Evolutionary conservation across 768 basidiomycete genomes (phyloP).

Genomic region (Pleurotus eryngii): DNA sequence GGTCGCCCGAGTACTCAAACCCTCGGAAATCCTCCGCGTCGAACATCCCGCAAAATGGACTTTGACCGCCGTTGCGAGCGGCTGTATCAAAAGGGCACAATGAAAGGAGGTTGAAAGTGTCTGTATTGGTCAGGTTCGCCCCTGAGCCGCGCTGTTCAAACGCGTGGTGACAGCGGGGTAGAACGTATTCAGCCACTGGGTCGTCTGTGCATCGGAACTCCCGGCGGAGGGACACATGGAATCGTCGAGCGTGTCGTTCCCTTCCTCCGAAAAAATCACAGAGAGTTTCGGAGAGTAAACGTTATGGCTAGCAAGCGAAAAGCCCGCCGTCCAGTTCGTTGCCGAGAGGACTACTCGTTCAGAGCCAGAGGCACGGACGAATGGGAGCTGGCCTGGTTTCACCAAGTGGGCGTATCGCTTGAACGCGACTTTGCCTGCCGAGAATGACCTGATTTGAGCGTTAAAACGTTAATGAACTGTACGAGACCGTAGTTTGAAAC

Average conservation of each 20-base stretch:
- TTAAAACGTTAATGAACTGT: not conserved
- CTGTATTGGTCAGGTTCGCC: conserved; percentile 50
- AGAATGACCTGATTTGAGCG: conserved; percentile 35
- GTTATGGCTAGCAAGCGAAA: conserved; percentile 48
- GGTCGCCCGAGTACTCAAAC: conserved; percentile 69
- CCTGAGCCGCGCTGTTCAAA: conserved; percentile 59
- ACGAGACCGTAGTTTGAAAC: conserved; percentile 16
- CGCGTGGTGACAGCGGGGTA: conserved; percentile 52
- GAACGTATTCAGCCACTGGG: conserved; percentile 55
- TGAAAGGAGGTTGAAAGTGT: conserved; percentile 60
- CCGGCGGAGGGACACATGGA: conserved; percentile 59
- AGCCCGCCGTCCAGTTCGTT: conserved; percentile 68
- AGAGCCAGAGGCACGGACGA: conserved; percentile 43
- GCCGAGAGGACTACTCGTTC: conserved; percentile 66
- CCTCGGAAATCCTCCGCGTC: conserved; percentile 54
- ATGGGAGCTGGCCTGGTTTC: conserved; percentile 41
- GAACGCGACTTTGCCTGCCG: conserved; percentile 50
- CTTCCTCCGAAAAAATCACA: conserved; percentile 56
- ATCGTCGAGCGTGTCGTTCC: conserved; percentile 72
- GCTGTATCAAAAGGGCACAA: conserved; percentile 82
- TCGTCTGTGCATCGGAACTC: conserved; percentile 37
- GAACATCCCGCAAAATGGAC: conserved; percentile 78
- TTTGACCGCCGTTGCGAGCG: conserved; percentile 37
- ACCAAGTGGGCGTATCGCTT: conserved; percentile 53
- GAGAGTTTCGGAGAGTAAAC: conserved; percentile 45